Base-by-base conservation (phyloP, 1,284 basidiomycete species). In the Rhodofomes roseus region DNA sequence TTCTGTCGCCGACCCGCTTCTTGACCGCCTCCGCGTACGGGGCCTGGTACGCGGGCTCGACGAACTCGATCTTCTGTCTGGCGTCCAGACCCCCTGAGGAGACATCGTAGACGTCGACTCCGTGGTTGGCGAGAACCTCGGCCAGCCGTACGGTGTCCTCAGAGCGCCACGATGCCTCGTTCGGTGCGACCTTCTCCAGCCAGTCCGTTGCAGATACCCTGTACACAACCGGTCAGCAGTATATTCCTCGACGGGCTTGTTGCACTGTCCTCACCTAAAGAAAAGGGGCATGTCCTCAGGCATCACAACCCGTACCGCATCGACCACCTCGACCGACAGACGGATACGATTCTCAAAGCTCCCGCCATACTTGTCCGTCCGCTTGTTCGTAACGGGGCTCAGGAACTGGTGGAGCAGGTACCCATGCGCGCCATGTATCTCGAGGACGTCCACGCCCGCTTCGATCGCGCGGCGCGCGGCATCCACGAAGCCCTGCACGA, bases 121-220 rank as follows among this genome's bases (percentile, higher is more conserved):
- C 84, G 46, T 77, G 69, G 52, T 81, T 77, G 31, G 73, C 71
- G 25, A 86, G 75, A 60, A 80, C 70, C 44, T 71, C 70, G 1
- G 80, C 74, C 36, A 85, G 69, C 40, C 76, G 70, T n/a, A 79
- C 77, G 9, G 78, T 81, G 70, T 87, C 84, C 65, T 84, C 81
- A 29, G 80, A 64, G 2, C 80, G 79, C 84, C 84, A 85, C 22
- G 72, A 73, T 22, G 70, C 74, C 60, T 75, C 73, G 58, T 78
- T 73, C 14, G 79, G 76, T 40, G 80, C 65, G n/a, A 71, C 63
- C 14, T 79, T 74, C 51, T 82, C 81, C 39, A 83, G 75, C 79
- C 83, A 84, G 57, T 87, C 84, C 25, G 77, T 79, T 6, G 80
- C 85, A 25, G 77, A 80, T n/a, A 86, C 66, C 18, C 73, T 83